Evolutionary conservation across 495 filamentous ascomycete species (phyloP).

Genomic region (Aspergillus nidulans): DNA sequence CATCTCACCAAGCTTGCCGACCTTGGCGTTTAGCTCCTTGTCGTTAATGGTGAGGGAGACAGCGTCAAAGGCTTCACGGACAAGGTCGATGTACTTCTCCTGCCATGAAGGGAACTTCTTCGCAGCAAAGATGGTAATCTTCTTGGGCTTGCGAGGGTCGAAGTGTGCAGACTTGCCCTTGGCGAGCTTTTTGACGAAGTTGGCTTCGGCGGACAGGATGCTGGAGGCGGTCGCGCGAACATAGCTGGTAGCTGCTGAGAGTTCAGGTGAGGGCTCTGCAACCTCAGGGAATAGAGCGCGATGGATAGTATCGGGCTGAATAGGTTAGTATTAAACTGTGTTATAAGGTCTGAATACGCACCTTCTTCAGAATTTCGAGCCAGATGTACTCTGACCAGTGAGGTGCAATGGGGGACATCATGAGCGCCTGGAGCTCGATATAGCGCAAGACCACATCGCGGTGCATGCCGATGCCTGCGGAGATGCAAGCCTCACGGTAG

Average conservation of each 20-base stretch:
- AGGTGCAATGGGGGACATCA: constrained; percentile 76
- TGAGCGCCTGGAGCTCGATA: constrained; percentile 78
- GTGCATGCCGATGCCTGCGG: constrained; percentile 79
- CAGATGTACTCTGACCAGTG: constrained; percentile 96
- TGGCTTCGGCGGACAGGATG: constrained; percentile 84
- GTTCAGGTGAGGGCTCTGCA: constrained; percentile 52
- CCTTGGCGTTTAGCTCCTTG: constrained; percentile 68
- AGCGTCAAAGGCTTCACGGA: constrained; percentile 60
- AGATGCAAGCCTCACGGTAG: constrained; percentile 76
- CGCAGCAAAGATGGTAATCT: constrained; percentile 81
- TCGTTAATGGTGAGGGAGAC: constrained; percentile 61
- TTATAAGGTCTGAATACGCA: constrained; percentile 21
- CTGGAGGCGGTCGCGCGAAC: constrained; percentile 67
- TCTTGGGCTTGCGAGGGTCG: constrained; percentile 87
- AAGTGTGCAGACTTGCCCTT: constrained; percentile 81
- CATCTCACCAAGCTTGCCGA: constrained; percentile 78
- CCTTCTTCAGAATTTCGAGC: constrained; percentile 79
- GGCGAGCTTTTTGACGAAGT: constrained; percentile 72
- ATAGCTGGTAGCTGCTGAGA: constrained; percentile 77
- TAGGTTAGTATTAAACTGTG: constrained; percentile 17
- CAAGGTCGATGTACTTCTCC: constrained; percentile 79
- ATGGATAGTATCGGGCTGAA: constrained; percentile 63
- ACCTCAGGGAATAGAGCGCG: constrained; percentile 70
- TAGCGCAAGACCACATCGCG: constrained; percentile 69
- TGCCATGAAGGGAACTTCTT: constrained; percentile 83